A percentile compares a stretch with the other conserved stretches of the same genome.
Conservation (phyloP, 257 asterid species). For the Craterostigma plantagineum region DNA sequence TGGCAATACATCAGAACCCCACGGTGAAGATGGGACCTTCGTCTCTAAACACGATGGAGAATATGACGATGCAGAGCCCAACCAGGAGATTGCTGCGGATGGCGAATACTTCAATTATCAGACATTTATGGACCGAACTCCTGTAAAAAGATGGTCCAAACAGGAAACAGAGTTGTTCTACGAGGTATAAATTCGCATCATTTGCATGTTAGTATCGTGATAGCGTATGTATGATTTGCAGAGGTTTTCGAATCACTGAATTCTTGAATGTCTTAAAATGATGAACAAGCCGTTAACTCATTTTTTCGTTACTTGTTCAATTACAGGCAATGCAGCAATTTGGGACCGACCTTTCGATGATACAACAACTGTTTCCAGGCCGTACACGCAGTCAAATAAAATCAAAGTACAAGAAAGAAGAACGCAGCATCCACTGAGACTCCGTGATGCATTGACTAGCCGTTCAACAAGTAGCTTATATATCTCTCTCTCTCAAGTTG, state of each 20-base stretch:
- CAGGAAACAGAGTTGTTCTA: constrained; percentile 82
- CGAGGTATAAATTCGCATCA: constrained; percentile 26
- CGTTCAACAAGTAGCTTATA: constrained; percentile 35
- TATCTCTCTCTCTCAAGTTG: background rate
- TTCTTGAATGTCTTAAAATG: background rate
- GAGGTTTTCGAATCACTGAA: background rate
- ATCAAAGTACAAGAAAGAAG: constrained; percentile 76
- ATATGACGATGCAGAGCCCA: constrained; percentile 20
- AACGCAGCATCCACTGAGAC: constrained; percentile 56
- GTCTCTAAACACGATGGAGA: constrained; percentile 21
- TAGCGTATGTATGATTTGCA: background rate
- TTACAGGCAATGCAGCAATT: constrained; percentile 64
- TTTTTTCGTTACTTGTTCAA: too few species aligned
- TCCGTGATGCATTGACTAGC: constrained; percentile 57
- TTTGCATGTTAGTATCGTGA: background rate
- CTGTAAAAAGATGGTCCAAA: constrained; percentile 57
- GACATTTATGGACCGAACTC: constrained; percentile 58
- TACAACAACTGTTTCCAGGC: constrained; percentile 72
- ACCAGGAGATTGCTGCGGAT: constrained; percentile 27
- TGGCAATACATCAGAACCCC: constrained; percentile 19
- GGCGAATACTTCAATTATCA: constrained; percentile 51
- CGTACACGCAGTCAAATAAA: constrained; percentile 50
- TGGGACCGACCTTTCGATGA: constrained; percentile 86
- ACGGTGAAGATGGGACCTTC: constrained; percentile 22
- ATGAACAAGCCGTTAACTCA: background rate